Evolutionary conservation across 169 alveolate genomes (phyloP), one percentile per base, ranked within the genome.

Genomic region (Cyclospora cayetanensis): DNA sequence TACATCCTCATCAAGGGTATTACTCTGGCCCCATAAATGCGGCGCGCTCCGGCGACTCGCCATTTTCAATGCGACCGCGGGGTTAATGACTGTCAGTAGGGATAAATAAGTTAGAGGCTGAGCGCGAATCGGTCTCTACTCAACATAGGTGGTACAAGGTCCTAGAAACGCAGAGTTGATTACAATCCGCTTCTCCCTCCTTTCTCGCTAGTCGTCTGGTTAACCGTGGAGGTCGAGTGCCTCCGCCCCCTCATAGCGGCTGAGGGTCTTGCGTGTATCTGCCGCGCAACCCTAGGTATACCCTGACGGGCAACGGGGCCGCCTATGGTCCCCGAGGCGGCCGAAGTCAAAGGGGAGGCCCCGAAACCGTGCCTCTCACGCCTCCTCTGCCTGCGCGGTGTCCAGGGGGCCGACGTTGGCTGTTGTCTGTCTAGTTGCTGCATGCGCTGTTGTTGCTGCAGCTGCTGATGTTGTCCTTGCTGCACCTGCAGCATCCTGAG

Each of bases 381-480:
- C 15, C 83, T 29, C 50, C 83, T 70, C n/a, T 70, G 83, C 15
- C 55, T 29, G 52, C 83, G 52, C 4, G 83, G 83, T 27, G 55
- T 70, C 83, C 83, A 70, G 0, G 83, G 83, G 11, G 87, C 87
- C 5, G 68, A 15, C 42, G 31, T 43, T 7, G 34, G 65, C 68
- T 76, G 87, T 46, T 76, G 87, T 41, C 20, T 41, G 41, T 76
- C 70, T 4, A 43, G 68, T 22, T 76, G 87, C 87, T 76, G 87
- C 68, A 25, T 29, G 18, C 29, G 68, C 42, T 76, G 87, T 68
- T 76, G 87, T 27, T 63, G 76, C 35, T 11, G 29, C 35, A 22
- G 76, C 29, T 63, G 76, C 76, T 63, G 76, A 25, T 63, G 76
- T 25, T 63, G 76, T 27, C 15, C 76, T 34, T 27, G 65, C 60